Evolutionary conservation across 2,329 filamentous ascomycete genomes (phyloP).

Genomic region (Paecilomyces dactylethromorphus): DNA sequence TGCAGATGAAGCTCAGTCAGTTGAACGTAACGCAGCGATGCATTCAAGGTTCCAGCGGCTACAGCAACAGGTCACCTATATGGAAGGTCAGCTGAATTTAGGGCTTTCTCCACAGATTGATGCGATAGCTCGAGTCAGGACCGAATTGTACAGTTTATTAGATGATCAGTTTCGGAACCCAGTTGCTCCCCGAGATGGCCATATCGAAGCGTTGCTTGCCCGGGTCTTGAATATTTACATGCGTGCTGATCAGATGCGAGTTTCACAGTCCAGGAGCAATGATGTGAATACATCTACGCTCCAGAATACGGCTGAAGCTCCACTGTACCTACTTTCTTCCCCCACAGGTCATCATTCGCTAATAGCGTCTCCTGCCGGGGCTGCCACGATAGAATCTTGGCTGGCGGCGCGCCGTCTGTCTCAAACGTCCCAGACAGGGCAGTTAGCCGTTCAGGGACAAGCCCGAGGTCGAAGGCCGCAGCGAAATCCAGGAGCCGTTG

Average conservation of each 20-base stretch:
- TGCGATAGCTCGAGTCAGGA: slow-evolving; percentile 22
- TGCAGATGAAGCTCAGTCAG: not conserved
- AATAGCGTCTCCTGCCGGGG: slow-evolving; percentile 32
- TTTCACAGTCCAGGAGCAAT: slow-evolving; percentile 13
- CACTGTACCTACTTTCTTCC: slow-evolving; percentile 39
- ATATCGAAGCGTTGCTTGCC: slow-evolving; percentile 20
- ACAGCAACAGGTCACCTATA: slow-evolving; percentile 15
- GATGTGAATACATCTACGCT: slow-evolving; percentile 1
- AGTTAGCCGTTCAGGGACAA: slow-evolving; percentile 1
- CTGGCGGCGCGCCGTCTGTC: slow-evolving; percentile 9
- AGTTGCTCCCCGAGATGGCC: slow-evolving; percentile 14
- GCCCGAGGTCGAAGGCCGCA: slow-evolving; percentile 1
- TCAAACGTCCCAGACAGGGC: slow-evolving; percentile 4
- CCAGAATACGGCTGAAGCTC: slow-evolving; percentile 8
- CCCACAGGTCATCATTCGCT: slow-evolving; percentile 41
- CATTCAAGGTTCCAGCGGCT: slow-evolving; percentile 13
- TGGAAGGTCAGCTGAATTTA: slow-evolving; percentile 22
- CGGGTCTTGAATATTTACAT: slow-evolving; percentile 23
- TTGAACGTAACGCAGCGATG: not conserved
- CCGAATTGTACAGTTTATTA: slow-evolving; percentile 23
- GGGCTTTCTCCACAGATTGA: slow-evolving; percentile 23
- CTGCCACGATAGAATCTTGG: slow-evolving; percentile 12
- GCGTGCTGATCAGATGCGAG: slow-evolving; percentile 24
- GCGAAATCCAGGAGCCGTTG: slow-evolving; percentile 12
- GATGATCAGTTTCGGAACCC: slow-evolving; percentile 24